These are phyloP conservation scores for Hypoxylon crocopeplum DNA, from an alignment of 495 filamentous ascomycete genomes.

Conservation along the genomic window DNA sequence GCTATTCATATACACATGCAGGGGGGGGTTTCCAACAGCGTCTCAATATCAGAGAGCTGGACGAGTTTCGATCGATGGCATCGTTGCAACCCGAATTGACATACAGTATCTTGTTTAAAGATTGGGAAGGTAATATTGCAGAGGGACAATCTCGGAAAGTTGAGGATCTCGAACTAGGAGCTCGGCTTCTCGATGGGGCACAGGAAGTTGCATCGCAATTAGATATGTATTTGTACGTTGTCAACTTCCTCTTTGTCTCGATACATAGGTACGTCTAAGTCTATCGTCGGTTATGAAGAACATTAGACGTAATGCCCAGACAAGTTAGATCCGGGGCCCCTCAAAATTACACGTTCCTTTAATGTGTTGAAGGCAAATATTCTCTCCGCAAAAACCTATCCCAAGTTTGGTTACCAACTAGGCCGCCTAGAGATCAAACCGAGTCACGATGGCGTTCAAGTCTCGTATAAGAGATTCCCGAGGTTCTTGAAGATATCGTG, in stretches of 20 bases:
- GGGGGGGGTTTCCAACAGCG: slow-evolving; percentile 5
- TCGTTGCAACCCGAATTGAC: slow-evolving; percentile 9
- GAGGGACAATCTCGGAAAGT: slow-evolving; percentile 23
- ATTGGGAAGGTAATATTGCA: slow-evolving; percentile 18
- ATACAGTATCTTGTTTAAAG: slow-evolving; percentile 5
- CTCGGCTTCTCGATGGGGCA: slow-evolving; percentile 1
- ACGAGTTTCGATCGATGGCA: slow-evolving; percentile 2
- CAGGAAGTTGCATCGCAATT: not conserved
- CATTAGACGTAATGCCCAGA: not conserved
- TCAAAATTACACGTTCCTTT: not conserved
- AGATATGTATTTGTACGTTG: not conserved
- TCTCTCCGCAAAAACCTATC: too few species aligned
- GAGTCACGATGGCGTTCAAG: not conserved
- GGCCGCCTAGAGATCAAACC: slow-evolving; percentile 3
- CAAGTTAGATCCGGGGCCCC: slow-evolving; percentile 2
- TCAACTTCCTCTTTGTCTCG: not conserved
- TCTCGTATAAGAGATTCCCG: slow-evolving; percentile 24
- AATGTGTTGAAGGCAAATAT: not conserved
- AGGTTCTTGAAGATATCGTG: slow-evolving; percentile 27
- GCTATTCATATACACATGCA: slow-evolving; percentile 24
- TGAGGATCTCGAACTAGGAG: not conserved
- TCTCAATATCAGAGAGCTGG: slow-evolving; percentile 1
- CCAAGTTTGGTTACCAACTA: too few species aligned
- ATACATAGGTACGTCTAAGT: not conserved
- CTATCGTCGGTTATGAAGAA: not conserved